Percentiles rank a stretch among this genome's conserved stretches.
Conservation (phyloP, 2,329 filamentous ascomycete genomes). For the Tolypocladium nubicola region DNA sequence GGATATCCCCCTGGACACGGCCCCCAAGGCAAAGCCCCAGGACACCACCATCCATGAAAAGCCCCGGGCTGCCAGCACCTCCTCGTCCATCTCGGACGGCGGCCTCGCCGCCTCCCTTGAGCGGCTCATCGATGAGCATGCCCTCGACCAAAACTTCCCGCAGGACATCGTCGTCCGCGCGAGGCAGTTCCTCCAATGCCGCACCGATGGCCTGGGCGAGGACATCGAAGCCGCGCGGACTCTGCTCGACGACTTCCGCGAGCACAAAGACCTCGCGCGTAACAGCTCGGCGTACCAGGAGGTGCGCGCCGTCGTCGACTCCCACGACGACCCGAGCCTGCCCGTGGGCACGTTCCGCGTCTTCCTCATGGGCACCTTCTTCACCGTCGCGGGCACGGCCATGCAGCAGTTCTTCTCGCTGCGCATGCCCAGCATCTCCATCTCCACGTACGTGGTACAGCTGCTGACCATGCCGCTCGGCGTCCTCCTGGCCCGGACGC, state of each 20-base stretch:
- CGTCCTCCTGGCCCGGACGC: slow-evolving; percentile 16
- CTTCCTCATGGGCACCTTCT: slow-evolving; percentile 26
- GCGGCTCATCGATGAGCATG: slow-evolving; percentile 26
- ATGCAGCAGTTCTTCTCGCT: slow-evolving; percentile 28
- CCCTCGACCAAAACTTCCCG: slow-evolving; percentile 37
- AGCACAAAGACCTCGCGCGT: slow-evolving; percentile 14
- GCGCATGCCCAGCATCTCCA: slow-evolving; percentile 26
- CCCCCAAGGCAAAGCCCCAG: neutral
- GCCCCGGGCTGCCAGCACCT: neutral
- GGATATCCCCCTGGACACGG: too few relatives aligned
- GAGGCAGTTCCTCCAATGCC: slow-evolving; percentile 23
- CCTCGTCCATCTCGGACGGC: neutral
- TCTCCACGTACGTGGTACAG: slow-evolving; percentile 29
- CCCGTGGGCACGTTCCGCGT: slow-evolving; percentile 30
- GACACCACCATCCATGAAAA: neutral
- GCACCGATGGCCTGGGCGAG: neutral
- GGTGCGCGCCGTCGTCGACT: slow-evolving; percentile 34
- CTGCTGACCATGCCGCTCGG: slow-evolving; percentile 28
- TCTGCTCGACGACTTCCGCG: slow-evolving; percentile 11
- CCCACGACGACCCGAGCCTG: slow-evolving; percentile 27
- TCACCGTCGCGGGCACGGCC: slow-evolving; percentile 15
- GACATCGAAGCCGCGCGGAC: slow-evolving; percentile 8
- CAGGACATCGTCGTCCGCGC: slow-evolving; percentile 27
- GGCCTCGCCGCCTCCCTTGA: slow-evolving; percentile 4
- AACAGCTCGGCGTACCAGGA: slow-evolving; percentile 27